A percentile compares a stretch with the other conserved stretches of the same genome.
phyloP scores from a whole-genome alignment of 148 eudicot species.

The Vaccinium darrowii region DNA sequence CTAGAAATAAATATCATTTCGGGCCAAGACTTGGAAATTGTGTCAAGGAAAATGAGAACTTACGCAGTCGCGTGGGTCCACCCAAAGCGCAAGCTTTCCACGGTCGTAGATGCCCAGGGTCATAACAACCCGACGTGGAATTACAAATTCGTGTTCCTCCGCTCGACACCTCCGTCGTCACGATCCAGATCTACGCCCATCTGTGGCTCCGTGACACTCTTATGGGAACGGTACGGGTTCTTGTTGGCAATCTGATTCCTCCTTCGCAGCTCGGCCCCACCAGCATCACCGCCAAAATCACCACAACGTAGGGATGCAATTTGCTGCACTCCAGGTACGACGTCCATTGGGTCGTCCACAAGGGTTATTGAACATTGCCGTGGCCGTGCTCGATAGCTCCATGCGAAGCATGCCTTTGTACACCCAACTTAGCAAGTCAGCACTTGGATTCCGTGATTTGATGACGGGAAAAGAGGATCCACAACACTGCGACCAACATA shows the following conservation, averaged over 20 bases:
- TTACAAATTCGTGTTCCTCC: slow-evolving; percentile 64
- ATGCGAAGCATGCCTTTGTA: slow-evolving; percentile 73
- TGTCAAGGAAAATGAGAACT: slow-evolving; percentile 48
- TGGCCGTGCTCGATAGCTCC: slow-evolving; percentile 52
- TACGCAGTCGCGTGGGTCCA: slow-evolving; percentile 70
- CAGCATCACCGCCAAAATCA: slow-evolving; percentile 15
- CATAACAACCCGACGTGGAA: slow-evolving; percentile 67
- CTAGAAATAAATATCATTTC: slow-evolving; percentile 66
- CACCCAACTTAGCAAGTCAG: slow-evolving; percentile 46
- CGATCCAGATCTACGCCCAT: slow-evolving; percentile 47
- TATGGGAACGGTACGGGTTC: slow-evolving; percentile 58
- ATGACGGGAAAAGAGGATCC: slow-evolving; percentile 45
- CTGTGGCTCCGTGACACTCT: slow-evolving; percentile 56
- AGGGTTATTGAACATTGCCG: slow-evolving; percentile 61
- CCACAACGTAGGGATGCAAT: slow-evolving; percentile 47
- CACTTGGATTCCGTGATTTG: slow-evolving; percentile 55
- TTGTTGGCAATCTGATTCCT: slow-evolving; percentile 45
- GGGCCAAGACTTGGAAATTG: slow-evolving; percentile 57
- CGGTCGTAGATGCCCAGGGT: slow-evolving; percentile 45
- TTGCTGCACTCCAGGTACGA: slow-evolving; percentile 69
- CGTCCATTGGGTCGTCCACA: slow-evolving; percentile 73
- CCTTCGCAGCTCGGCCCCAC: slow-evolving; percentile 27
- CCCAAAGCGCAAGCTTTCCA: slow-evolving; percentile 51
- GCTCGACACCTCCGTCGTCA: slow-evolving; percentile 53
- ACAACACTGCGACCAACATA: slow-evolving; percentile 8